Evolutionary conservation across 2,329 filamentous ascomycete genomes (phyloP).

Genomic region (Botryotinia narcissicola): DNA sequence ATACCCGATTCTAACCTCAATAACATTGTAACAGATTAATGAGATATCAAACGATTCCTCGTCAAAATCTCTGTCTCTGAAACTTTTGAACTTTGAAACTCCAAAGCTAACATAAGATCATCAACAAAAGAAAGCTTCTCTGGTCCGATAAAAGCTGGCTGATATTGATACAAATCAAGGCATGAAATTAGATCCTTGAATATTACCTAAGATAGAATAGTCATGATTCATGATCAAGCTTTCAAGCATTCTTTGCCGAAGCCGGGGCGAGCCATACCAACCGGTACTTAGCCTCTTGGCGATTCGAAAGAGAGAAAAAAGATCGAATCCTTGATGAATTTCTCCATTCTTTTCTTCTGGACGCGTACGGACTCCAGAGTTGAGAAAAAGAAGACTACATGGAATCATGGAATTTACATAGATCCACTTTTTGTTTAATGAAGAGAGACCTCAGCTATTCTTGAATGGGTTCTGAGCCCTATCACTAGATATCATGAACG

Average conservation of each 20-base stretch:
- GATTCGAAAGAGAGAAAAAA: background rate
- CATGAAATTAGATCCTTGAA: background rate
- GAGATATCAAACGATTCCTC: background rate
- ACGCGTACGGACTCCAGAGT: background rate
- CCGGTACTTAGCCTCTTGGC: background rate
- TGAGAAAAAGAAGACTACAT: background rate
- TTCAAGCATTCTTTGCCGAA: background rate
- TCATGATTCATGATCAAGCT: background rate
- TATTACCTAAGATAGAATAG: background rate
- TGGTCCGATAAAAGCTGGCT: background rate
- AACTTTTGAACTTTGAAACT: background rate
- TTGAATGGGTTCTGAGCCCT: background rate
- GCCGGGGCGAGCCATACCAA: background rate
- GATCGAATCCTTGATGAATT: background rate
- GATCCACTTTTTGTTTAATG: background rate
- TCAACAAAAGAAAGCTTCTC: background rate
- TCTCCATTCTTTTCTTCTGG: background rate
- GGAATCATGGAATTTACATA: background rate
- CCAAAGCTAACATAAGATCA: background rate
- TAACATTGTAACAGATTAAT: background rate
- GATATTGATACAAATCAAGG: background rate
- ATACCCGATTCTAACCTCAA: background rate
- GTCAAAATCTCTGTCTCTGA: background rate
- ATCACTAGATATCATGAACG: no score
- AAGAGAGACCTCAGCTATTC: background rate